Evolutionary conservation across 495 filamentous ascomycete species (phyloP).

Genomic region (Penicillium lividum): DNA sequence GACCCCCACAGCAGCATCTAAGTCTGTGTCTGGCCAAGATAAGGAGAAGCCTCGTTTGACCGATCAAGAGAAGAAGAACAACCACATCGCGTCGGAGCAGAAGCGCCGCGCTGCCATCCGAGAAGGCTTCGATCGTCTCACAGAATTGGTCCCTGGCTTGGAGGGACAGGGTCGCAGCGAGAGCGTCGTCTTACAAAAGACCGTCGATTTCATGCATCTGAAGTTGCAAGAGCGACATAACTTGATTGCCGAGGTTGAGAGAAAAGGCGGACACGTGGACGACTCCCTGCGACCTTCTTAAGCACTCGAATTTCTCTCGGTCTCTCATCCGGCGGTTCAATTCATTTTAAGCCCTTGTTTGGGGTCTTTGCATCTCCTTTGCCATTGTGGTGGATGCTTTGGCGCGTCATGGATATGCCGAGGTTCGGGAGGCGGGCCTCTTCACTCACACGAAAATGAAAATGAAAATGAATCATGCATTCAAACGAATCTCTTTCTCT

Average conservation of each 20-base stretch:
- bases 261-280: constrained; percentile 57
- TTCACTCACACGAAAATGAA: constrained; percentile 19
- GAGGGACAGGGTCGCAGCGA: constrained; percentile 85
- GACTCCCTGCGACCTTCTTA: constrained; percentile 44
- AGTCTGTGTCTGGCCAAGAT: constrained; percentile 44
- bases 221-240: constrained; percentile 62
- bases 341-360: not conserved
- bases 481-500: constrained; percentile 18
- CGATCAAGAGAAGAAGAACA: constrained; percentile 85
- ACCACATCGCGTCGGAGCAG: constrained; percentile 88
- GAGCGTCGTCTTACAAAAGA: constrained; percentile 75
- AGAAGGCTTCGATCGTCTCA: constrained; percentile 81
- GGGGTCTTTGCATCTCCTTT: not conserved
- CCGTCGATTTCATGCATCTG: constrained; percentile 68
- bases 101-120: constrained; percentile 86
- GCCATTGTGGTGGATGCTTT: not conserved
- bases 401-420: constrained; percentile 9
- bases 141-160: constrained; percentile 78
- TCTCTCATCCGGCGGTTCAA: not conserved
- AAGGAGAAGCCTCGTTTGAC: constrained; percentile 75
- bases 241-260: constrained; percentile 63
- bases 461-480: constrained; percentile 9
- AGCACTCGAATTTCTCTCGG: not conserved
- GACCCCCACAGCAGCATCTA: constrained; percentile 64
- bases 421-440: constrained; percentile 17